phyloP scores from a whole-genome alignment of 129 eudicot genomes.

The Tanacetum coccineum region DNA sequence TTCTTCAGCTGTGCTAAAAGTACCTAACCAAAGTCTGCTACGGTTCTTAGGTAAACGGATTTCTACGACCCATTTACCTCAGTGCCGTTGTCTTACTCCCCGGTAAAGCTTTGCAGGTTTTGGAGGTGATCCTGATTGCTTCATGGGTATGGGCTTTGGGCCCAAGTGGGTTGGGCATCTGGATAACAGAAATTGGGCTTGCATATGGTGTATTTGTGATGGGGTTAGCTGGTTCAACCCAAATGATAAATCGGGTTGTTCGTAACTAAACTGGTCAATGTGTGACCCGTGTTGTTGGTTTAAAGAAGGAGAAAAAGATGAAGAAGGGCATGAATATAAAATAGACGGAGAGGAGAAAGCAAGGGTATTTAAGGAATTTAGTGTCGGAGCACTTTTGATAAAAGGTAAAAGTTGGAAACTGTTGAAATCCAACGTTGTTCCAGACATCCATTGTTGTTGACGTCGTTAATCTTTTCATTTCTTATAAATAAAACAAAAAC shows the following conservation, averaged over 20 bases:
- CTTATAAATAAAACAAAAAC: slow-evolving; percentile 10
- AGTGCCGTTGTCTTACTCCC: slow-evolving; percentile 80
- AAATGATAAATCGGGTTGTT: slow-evolving; percentile 13
- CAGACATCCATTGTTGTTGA: slow-evolving; percentile 57
- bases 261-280: slow-evolving; percentile 20
- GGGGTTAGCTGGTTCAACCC: slow-evolving; percentile 34
- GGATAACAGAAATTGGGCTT: slow-evolving; percentile 32
- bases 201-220: slow-evolving; percentile 43
- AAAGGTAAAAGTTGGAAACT: slow-evolving; percentile 62
- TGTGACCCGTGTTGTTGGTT: slow-evolving; percentile 5
- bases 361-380: slow-evolving; percentile 23
- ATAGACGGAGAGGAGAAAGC: slow-evolving; percentile 10
- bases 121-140: slow-evolving; percentile 53
- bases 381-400: slow-evolving; percentile 47
- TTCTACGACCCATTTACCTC: slow-evolving; percentile 95
- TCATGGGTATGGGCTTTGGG: slow-evolving; percentile 53
- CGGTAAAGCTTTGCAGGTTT: slow-evolving; percentile 75
- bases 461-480: slow-evolving; percentile 28
- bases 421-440: slow-evolving; percentile 26
- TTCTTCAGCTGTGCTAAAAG: slow-evolving; percentile 71
- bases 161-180: background rate
- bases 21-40: slow-evolving; percentile 78
- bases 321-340: slow-evolving; percentile 16
- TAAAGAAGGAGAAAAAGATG: slow-evolving; percentile 16
- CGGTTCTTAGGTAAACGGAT: slow-evolving; percentile 83